Evolutionary conservation across 2,329 filamentous ascomycete genomes (phyloP), one percentile per base, ranked within the genome.

Genomic region (Fusarium miscanthi): DNA sequence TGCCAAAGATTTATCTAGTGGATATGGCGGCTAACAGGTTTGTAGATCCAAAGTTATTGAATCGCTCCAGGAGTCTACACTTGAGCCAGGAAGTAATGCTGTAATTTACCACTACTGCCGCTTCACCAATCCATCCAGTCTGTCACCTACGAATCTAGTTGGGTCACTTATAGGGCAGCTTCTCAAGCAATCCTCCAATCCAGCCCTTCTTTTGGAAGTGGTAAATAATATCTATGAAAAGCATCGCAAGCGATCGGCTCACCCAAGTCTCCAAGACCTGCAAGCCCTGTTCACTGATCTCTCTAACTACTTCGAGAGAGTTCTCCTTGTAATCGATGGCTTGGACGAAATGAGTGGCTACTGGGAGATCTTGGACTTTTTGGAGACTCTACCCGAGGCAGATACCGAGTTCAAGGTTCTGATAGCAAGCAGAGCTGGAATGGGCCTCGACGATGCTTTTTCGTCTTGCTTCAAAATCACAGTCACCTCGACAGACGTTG

Each of bases 11-110:
- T 7, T 8, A 21, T 4, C 5, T 14, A 21, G 12, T 11, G 12
- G 12, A 2, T 0, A 13, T 33, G 3, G 0, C 4, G 0, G 1
- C 7, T 49, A 5, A 49, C 3, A 4, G 8, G 2, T 19, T 2
- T 45, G 3, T 7, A 61, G 58, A 54, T 61, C 58, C 2, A 61
- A 31, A 21, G 23, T 61, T 1, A 25, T 56, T 3, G 14, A 52
- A 25, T 31, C 31, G 11, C 41, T 56, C 1, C 49, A 61, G 0
- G 49, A 54, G 16, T 37, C 38, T n/a, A 31, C 11, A 1, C n/a
- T 42, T 31, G 58, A 61, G 17, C 19, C 58, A 1, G 48, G 31
- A 2, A 33, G 8, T 7, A 13, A 16, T 6, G 40, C 38, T 5
- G 13, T 61, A 3, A 12, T 16, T 2, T 61, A 61, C 4, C 58